These are phyloP conservation scores for Lactarius hengduanensis DNA, from an alignment of 768 basidiomycete genomes.

Conservation along the genomic window DNA sequence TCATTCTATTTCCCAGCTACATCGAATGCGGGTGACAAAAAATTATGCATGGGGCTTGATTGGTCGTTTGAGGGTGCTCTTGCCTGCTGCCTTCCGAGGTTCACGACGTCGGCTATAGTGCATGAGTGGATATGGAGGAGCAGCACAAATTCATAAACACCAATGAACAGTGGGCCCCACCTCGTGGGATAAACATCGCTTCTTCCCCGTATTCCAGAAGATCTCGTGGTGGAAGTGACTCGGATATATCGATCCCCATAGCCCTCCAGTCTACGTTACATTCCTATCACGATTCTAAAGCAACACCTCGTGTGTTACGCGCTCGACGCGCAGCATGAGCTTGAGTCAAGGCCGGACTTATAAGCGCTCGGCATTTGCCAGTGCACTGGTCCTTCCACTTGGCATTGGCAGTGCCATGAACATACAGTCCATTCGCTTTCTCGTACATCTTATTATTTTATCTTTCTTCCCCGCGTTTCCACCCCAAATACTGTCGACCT, in stretches of 20 bases:
- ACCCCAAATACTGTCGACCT: background rate
- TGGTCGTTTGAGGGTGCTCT: too few relatives aligned
- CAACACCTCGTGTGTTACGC: too few relatives aligned
- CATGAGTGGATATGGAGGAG: background rate
- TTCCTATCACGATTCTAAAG: background rate
- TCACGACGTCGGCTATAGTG: background rate
- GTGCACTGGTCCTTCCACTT: too few relatives aligned
- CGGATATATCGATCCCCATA: background rate
- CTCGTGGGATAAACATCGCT: too few relatives aligned
- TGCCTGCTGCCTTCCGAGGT: background rate
- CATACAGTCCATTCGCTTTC: slow-evolving; percentile 2
- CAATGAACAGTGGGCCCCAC: background rate
- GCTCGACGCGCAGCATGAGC: too few relatives aligned
- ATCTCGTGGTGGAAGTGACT: background rate
- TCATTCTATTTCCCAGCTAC: background rate
- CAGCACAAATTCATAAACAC: background rate
- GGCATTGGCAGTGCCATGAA: background rate
- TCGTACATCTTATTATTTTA: too few relatives aligned
- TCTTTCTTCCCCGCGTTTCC: background rate
- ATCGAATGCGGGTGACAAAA: background rate
- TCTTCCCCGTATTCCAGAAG: background rate
- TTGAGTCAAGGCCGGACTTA: too few relatives aligned
- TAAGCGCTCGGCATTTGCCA: background rate
- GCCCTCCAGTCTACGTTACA: background rate
- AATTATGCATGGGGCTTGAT: background rate